These are phyloP conservation scores for Pythium apleroticum DNA, from an alignment of 352 stramenopile genomes.

Conservation along the genomic window DNA sequence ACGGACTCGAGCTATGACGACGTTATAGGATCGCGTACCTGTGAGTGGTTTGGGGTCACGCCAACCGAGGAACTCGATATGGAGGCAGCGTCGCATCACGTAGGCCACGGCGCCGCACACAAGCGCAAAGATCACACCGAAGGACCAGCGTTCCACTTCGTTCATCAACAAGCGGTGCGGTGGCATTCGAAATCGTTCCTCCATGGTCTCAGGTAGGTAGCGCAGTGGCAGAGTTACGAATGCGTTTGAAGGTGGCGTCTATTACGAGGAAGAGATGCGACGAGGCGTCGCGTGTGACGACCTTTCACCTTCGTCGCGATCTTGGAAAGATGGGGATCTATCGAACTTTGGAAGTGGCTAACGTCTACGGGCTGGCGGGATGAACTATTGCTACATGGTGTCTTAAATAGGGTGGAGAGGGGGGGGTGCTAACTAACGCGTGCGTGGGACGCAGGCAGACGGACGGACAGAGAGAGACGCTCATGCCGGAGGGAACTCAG, in stretches of 20 bases:
- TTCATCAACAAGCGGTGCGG: constrained; percentile 20
- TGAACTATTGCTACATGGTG: constrained; percentile 28
- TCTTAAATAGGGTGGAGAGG: constrained; percentile 27
- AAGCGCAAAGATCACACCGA: constrained; percentile 22
- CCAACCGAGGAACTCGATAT: constrained; percentile 20
- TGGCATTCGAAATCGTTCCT: background rate
- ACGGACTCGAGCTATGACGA: background rate
- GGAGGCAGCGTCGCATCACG: constrained; percentile 23
- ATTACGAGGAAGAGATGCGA: constrained; percentile 5
- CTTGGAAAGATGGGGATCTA: background rate
- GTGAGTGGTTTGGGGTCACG: background rate
- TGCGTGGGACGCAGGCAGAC: background rate
- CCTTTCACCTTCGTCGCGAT: constrained; percentile 6
- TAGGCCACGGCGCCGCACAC: constrained; percentile 19
- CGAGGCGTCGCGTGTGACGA: constrained; percentile 3
- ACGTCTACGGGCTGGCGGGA: constrained; percentile 6
- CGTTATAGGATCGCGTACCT: background rate
- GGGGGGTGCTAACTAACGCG: constrained; percentile 15
- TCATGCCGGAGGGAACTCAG: constrained; percentile 35
- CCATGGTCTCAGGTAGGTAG: background rate
- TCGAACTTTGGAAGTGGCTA: background rate
- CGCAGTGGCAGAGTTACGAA: background rate
- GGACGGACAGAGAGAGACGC: background rate
- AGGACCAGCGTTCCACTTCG: constrained; percentile 20
- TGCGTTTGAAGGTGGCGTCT: constrained; percentile 8